Base-by-base conservation (phyloP, 1,284 basidiomycete species). In the Ceratobasidium sp. region DNA sequence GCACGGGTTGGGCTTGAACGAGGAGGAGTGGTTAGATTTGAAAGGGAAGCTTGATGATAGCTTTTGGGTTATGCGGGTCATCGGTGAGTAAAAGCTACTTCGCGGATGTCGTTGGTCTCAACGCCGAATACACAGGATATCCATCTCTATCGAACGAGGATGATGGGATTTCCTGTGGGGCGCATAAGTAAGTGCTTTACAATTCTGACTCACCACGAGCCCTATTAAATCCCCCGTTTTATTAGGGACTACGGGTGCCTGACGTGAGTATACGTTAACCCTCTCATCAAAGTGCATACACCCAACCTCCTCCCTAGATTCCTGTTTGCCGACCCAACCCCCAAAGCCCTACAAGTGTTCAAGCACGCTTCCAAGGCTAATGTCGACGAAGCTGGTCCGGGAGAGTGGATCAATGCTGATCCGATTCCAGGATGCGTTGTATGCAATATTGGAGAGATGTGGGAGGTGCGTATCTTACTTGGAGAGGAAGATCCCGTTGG, bases 61-160 rank as follows among this genome's bases (percentile, higher is more conserved):
- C 75, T 96, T 96, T 78, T 96, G 94, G 94, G 87, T 90, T 7
- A 90, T 95, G 91, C 86, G 94, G 3, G 83, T 91, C 1, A 92
- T 95, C 73, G 93, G 91, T 91, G 71, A 49, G 83, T 77, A 26
- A n/a, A 28, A 35, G 23, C 43, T 59, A n/a, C n/a, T n/a, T n/a
- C n/a, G n/a, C n/a, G n/a, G n/a, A n/a, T n/a, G n/a, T n/a, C n/a
- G 11, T 16, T 41, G 44, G 49, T 41, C 57, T 18, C 58, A 14
- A 2, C n/a, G 9, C 32, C 28, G 32, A n/a, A n/a, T 73, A 38
- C 44, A 54, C 75, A 91, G 92, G 93, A 16, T 96, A 96, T 78
- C 94, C 94, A 1, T 91, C 92, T 0, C 84, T 96, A n/a, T 91
- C 92, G 0, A 83, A 86, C 41, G 87, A 89, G 67, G 85, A 90